Percentiles rank a stretch among this genome's conserved stretches.
These are phyloP conservation scores for Schizopora paradoxa DNA, from an alignment of 1,284 basidiomycete genomes.

Conservation along the genomic window DNA sequence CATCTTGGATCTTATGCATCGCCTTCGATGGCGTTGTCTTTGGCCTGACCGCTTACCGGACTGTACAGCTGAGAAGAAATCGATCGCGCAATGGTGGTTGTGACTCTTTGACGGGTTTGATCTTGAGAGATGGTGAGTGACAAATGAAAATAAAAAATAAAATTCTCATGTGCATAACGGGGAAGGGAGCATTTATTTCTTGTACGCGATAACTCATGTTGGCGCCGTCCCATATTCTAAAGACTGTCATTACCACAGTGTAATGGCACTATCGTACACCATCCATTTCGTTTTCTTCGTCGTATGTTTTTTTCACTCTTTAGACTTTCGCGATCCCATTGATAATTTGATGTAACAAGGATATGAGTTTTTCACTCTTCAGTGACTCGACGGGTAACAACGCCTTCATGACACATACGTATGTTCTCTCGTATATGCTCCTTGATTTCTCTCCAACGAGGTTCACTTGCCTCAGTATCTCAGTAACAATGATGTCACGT, in stretches of 20 bases:
- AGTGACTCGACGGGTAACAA: slow-evolving; percentile 9
- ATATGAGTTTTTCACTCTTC: background rate
- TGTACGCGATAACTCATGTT: slow-evolving; percentile 4
- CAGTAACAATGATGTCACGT: slow-evolving; percentile 13
- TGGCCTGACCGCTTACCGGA: slow-evolving; percentile 7
- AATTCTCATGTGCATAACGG: background rate
- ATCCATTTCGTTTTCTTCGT: slow-evolving; percentile 5
- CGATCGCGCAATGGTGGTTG: background rate
- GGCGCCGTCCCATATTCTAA: background rate
- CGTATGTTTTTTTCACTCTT: background rate
- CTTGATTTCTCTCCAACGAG: background rate
- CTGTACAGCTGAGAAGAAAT: slow-evolving; percentile 1
- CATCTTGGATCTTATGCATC: slow-evolving; percentile 1
- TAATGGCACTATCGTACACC: slow-evolving; percentile 6
- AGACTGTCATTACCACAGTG: background rate
- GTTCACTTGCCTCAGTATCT: slow-evolving; percentile 9
- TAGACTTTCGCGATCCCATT: background rate
- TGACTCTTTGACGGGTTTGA: background rate
- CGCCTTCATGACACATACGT: slow-evolving; percentile 13
- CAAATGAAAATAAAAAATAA: background rate
- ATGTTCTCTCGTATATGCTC: background rate
- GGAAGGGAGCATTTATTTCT: slow-evolving; percentile 12
- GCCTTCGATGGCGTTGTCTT: slow-evolving; percentile 11
- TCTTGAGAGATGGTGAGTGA: slow-evolving; percentile 13
- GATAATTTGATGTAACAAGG: background rate